Evolutionary conservation across 2,329 filamentous ascomycete species (phyloP), one percentile per base, ranked within the genome.

Genomic region (Fusarium metavorans): DNA sequence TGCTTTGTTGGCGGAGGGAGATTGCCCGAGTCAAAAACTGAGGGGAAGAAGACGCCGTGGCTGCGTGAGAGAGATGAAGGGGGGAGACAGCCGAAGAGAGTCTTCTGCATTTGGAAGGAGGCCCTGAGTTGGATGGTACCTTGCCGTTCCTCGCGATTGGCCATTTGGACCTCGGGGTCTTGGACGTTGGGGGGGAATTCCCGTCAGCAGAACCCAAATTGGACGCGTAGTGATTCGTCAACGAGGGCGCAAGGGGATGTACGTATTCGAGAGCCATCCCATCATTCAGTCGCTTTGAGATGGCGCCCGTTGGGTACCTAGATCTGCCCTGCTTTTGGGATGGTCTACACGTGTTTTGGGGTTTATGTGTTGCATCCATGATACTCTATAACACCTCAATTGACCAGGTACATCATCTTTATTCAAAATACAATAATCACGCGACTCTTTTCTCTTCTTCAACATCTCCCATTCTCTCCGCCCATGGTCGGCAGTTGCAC

Each of bases 41-140:
- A 74, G 73, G 73, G 73, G 70, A 76, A 75, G 67, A 39, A 64
- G 59, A 69, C 73, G 73, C 73, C 73, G 63, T 73, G 73, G 73
- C 70, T 76, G 67, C 67, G 60, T 62, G 66, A 35, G 60, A 48
- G 37, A 64, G 73, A 74, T 75, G 64, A 75, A 75, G 73, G 70
- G 73, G 70, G 67, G 63, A 75, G 59, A 61, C 73, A 66, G 41
- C 73, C 73, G 73, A 68, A 68, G n/a, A 59, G 52, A 64, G 70
- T 56, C 57, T 74, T 37, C 73, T 75, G 67, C 67, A 76, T 75
- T 76, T 74, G 73, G 73, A 64, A 74, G 67, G 70, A 66, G 71
- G 45, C 41, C 37, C 73, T 54, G 68, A 41, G 45, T 56, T 76
- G 73, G 73, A 75, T 71, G 73, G 67, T 45, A 75, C 73, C 73